Base-by-base conservation (phyloP, 306 rosid species). In the Sechiopsis laciniata region DNA sequence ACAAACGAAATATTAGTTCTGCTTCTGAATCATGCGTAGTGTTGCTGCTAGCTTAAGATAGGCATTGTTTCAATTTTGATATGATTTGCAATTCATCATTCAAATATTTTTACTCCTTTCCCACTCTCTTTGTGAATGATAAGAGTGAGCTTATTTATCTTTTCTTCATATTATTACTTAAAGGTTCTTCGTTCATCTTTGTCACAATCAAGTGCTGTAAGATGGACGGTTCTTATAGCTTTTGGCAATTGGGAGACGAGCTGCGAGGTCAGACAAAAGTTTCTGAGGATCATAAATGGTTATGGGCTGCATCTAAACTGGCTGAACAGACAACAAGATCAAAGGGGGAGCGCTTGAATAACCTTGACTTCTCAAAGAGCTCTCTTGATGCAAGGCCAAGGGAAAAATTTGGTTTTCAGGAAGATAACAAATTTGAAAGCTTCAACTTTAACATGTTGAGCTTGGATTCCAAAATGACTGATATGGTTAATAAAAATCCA, bases 161-260 rank as follows among this genome's bases (percentile, higher is more conserved):
- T 57, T 57, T 57, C 64, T 32, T 73, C 21, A 3, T 42, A 2
- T 48, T 37, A 45, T 26, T 26, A 17, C 14, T 17, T 21, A 48
- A 46, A 22, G 48, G 26, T 24, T 60, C 32, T 42, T 72, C 6
- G 55, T 70, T 60, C 51, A 20, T 82, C 64, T 77, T 22, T 9
- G 59, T 71, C 73, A 42, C 45, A 69, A 22, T 24, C 71, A 71
- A 60, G 88, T 82, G 64, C 83, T 84, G 80, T 80, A 73, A 82
- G 79, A 89, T 89, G 92, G 99, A 88, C 74, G 88, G 62, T 85
- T 78, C 89, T 83, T 76, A 80, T 67, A 91, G 96, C 90, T 95
- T 88, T 78, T 95, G 97, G 97, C 99, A 95, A 72, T 78, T 95
- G 81, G 97, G 97, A 6, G 97, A 91, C 40, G 96, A 95, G 80